Base-by-base conservation (phyloP, 768 basidiomycete species). In the Lactarius hengduanensis region DNA sequence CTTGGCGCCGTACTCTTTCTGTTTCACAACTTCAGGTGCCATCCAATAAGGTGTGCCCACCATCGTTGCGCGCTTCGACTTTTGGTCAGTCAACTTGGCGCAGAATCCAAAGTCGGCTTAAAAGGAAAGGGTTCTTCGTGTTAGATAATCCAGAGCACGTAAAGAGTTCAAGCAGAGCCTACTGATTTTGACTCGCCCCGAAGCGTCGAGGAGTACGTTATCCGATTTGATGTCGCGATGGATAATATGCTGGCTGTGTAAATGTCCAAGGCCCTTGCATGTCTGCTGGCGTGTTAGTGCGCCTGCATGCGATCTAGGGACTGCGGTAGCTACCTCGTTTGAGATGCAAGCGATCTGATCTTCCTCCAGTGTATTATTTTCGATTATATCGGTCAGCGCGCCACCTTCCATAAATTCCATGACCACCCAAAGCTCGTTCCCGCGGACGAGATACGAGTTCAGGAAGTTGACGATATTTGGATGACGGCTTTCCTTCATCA, bases 341-440 rank as follows among this genome's bases (percentile, higher is more conserved):
- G 84, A 91, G 70, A 98, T 97, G 72, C 90, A 90, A 16, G 92
- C 87, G 59, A 98, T 96, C 78, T 98, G 95, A 74, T 95, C 93
- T 79, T 98, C 95, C 74, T 92, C 92, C 68, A 98, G 78, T 50
- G 92, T 86, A 76, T 98, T 98, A 72, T 96, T 94, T 80, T 98
- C 96, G 72, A 99, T 98, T 54, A 99, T 90, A 77, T 98, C 96
- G 30, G 95, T 98, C 73, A 99, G 80, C 20, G 96, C 95, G 47
- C 97, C 96, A 61, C 95, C 95, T 77, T 98, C 95, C 95, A 98
- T 98, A 74, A 92, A 96, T 79, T 98, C 95, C 95, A 96, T 98
- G 65, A 96, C 94, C 54, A 97, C 94, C 95, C 95, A 98, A 28
- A 97, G 84, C 74, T 96, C 94, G 61, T 83, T 89, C 75, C 82